Evolutionary conservation across 805 yeast genomes (phyloP).

Genomic region (Spathaspora girioi): DNA sequence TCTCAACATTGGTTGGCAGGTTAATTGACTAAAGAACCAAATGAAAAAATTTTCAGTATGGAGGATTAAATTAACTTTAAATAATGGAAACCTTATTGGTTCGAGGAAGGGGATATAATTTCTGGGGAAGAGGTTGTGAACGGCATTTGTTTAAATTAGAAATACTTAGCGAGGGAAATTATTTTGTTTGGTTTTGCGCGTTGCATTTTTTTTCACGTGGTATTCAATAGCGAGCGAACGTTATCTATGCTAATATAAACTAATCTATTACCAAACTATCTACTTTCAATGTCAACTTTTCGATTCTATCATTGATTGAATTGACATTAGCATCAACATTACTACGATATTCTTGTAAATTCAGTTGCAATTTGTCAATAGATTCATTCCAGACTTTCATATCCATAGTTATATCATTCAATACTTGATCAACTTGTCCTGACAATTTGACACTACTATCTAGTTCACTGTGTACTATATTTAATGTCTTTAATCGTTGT

Average conservation of each 20-base stretch:
- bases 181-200: no score
- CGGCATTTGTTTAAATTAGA: background rate
- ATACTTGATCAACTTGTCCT: conserved; percentile 22
- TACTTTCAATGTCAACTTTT: conserved; percentile 10
- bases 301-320: conserved; percentile 15
- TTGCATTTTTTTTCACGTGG: background rate
- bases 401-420: conserved; percentile 23
- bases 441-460: conserved; percentile 24
- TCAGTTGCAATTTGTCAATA: conserved; percentile 17
- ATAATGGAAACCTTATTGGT: no score
- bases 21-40: background rate
- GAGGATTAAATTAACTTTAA: background rate
- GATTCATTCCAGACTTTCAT: conserved; percentile 27
- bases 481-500: conserved; percentile 26
- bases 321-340: conserved; percentile 21
- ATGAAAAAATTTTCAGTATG: background rate
- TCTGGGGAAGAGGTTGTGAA: background rate
- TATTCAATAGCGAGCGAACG: background rate
- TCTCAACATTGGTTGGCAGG: background rate
- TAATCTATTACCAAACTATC: background rate
- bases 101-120: background rate
- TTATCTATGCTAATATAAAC: background rate
- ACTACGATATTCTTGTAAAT: conserved; percentile 19
- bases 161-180: background rate
- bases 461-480: conserved; percentile 28